These are phyloP conservation scores for Tetracladium setigerum DNA, from an alignment of 495 filamentous ascomycete genomes.

Conservation along the genomic window DNA sequence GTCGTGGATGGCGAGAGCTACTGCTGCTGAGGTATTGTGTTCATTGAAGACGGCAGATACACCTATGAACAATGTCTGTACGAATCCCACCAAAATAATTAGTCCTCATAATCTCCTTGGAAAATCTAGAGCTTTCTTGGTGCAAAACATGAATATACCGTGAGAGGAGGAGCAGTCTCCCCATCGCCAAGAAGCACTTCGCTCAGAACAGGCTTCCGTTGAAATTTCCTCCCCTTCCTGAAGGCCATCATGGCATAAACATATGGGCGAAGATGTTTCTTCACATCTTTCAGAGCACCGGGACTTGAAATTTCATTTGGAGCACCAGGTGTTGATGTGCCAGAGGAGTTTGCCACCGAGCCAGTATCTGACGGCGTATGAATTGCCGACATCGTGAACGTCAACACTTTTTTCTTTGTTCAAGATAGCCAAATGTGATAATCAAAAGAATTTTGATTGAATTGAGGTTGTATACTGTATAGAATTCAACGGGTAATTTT, in stretches of 20 bases:
- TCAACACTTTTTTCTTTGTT: no score
- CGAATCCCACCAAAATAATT: slow-evolving; percentile 6
- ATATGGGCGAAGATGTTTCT: slow-evolving; percentile 14
- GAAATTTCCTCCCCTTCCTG: slow-evolving; percentile 31
- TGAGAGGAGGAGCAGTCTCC: slow-evolving; percentile 52
- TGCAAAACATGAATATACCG: slow-evolving; percentile 29
- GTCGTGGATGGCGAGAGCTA: slow-evolving; percentile 69
- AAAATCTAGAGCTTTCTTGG: no score
- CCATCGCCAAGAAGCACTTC: slow-evolving; percentile 36
- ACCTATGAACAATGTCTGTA: slow-evolving; percentile 57
- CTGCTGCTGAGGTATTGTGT: slow-evolving; percentile 35
- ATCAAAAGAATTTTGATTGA: no score
- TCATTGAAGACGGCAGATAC: slow-evolving; percentile 47
- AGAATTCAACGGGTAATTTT: no score
- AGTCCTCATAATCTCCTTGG: slow-evolving; percentile 12
- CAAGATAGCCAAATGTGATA: no score
- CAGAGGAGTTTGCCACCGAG: slow-evolving; percentile 46
- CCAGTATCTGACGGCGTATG: slow-evolving; percentile 34
- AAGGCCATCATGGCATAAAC: slow-evolving; percentile 28
- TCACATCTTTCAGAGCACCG: no score
- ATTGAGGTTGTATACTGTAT: no score
- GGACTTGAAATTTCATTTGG: slow-evolving; percentile 3
- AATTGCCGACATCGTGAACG: no score
- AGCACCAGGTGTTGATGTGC: slow-evolving; percentile 37
- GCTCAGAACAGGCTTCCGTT: slow-evolving; percentile 36